Evolutionary conservation across 139 green algal genomes (phyloP).

Genomic region (Dunaliella primolecta): DNA sequence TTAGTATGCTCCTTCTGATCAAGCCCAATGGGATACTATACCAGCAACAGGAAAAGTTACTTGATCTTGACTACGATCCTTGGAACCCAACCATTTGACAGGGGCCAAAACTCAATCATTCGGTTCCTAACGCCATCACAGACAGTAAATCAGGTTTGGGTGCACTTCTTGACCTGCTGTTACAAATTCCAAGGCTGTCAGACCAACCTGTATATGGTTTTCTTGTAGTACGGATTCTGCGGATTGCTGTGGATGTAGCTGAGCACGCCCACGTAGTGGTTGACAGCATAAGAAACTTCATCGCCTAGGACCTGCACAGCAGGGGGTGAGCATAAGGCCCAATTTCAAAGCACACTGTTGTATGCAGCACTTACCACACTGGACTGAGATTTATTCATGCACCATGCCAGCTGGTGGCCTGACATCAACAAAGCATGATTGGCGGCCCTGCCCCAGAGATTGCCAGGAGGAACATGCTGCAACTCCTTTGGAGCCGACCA

Average conservation of each 20-base stretch:
- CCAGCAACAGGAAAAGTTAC: too few relatives aligned
- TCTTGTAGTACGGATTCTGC: conserved; percentile 14
- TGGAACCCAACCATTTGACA: too few relatives aligned
- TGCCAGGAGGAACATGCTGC: too few relatives aligned
- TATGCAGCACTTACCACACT: neutral
- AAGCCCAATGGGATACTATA: too few relatives aligned
- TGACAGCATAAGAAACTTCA: conserved; percentile 12
- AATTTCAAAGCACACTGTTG: neutral
- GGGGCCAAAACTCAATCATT: too few relatives aligned
- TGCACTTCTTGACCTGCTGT: too few relatives aligned
- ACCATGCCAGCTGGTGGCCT: neutral
- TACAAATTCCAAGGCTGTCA: too few relatives aligned
- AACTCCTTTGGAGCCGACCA: neutral
- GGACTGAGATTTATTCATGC: neutral
- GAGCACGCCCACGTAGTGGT: conserved; percentile 15
- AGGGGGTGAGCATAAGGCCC: neutral
- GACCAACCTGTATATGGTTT: conserved; percentile 11
- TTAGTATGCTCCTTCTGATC: too few relatives aligned
- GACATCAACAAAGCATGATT: neutral
- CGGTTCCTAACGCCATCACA: too few relatives aligned
- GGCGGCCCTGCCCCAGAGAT: neutral
- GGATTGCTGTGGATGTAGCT: conserved; percentile 13
- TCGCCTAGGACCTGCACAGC: conserved; percentile 7
- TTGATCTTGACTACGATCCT: neutral
- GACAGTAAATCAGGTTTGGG: too few relatives aligned